Evolutionary conservation across 2,329 filamentous ascomycete genomes (phyloP).

Genomic region (Colletotrichum spinosum): DNA sequence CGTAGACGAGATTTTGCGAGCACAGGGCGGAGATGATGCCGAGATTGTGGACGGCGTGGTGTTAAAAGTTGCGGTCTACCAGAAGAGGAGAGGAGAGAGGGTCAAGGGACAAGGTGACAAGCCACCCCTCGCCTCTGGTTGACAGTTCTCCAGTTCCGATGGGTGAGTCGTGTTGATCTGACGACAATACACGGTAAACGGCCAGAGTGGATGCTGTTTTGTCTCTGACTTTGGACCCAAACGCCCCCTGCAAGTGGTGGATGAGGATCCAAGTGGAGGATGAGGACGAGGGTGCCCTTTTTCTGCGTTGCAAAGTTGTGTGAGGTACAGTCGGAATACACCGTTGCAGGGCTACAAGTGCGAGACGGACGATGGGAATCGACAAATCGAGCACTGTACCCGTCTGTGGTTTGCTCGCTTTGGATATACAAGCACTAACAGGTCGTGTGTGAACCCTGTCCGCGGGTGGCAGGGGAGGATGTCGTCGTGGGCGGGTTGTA

Average conservation of each 20-base stretch:
- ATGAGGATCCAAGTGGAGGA: slow-evolving; percentile 10
- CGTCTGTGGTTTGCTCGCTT: no score
- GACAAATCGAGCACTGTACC: slow-evolving; percentile 16
- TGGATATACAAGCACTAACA: no score
- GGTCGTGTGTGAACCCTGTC: slow-evolving; percentile 8
- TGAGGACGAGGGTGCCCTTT: no score
- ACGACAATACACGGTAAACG: slow-evolving; percentile 23
- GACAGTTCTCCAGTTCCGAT: slow-evolving; percentile 17
- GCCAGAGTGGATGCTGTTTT: slow-evolving; percentile 19
- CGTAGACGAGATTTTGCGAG: slow-evolving; percentile 28
- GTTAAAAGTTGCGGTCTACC: slow-evolving; percentile 34
- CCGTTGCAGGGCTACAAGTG: slow-evolving; percentile 20
- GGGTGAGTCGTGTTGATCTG: slow-evolving; percentile 24
- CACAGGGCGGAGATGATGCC: slow-evolving; percentile 31
- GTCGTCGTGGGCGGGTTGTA: slow-evolving; percentile 31
- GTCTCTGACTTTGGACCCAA: slow-evolving; percentile 1
- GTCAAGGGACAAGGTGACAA: slow-evolving; percentile 6
- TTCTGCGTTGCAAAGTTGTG: no score
- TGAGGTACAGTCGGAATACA: no score
- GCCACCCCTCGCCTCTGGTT: slow-evolving; percentile 8
- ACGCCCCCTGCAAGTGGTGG: slow-evolving; percentile 16
- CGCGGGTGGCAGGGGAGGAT: slow-evolving; percentile 31
- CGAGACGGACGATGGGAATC: slow-evolving; percentile 22
- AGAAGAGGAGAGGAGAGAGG: slow-evolving; percentile 1
- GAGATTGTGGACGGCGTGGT: slow-evolving; percentile 16